Conservation (phyloP, 768 basidiomycete genomes). For the Agaricus sinodeliciosus region DNA sequence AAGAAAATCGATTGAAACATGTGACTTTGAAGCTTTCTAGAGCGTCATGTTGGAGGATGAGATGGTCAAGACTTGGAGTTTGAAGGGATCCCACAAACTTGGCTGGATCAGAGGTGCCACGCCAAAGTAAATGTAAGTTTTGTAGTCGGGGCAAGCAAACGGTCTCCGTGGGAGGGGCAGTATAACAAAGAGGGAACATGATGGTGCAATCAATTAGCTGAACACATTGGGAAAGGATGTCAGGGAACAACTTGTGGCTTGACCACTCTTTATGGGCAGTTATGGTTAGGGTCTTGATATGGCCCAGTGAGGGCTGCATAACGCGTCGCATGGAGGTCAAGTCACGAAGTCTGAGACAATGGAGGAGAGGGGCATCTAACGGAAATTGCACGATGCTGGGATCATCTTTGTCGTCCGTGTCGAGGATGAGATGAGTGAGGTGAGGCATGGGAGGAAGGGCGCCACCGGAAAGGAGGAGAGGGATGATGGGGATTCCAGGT, state of each 20-base stretch:
- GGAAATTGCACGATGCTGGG: conserved; percentile 1
- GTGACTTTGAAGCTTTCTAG: conserved; percentile 7
- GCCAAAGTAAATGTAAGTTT: conserved; percentile 14
- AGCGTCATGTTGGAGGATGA: conserved; percentile 11
- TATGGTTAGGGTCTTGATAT: conserved; percentile 10
- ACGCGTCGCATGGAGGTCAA: conserved; percentile 15
- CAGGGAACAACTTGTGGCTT: background rate
- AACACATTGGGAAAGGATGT: conserved; percentile 13
- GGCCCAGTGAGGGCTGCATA: conserved; percentile 4
- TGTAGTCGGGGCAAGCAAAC: conserved; percentile 14
- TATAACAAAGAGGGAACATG: conserved; percentile 14
- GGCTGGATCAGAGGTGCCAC: conserved; percentile 11
- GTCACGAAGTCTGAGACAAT: conserved; percentile 15
- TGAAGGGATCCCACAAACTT: conserved; percentile 14
- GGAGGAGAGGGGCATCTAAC: conserved; percentile 14
- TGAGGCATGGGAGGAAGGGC: conserved; percentile 10
- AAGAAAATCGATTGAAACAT: conserved; percentile 4
- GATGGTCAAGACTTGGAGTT: conserved; percentile 13
- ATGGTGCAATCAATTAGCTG: conserved; percentile 14
- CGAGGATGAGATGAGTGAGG: conserved; percentile 11
- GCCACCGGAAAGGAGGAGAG: conserved; percentile 9
- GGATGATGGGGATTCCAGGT: conserved; percentile 13
- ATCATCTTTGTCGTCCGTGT: background rate
- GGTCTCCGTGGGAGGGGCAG: conserved; percentile 8
- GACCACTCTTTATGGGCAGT: background rate